A percentile compares a stretch with the other conserved stretches of the same genome.
These are phyloP conservation scores for Mayamaea pseudoterrestris DNA, from an alignment of 108 stramenopile genomes.

Conservation along the genomic window DNA sequence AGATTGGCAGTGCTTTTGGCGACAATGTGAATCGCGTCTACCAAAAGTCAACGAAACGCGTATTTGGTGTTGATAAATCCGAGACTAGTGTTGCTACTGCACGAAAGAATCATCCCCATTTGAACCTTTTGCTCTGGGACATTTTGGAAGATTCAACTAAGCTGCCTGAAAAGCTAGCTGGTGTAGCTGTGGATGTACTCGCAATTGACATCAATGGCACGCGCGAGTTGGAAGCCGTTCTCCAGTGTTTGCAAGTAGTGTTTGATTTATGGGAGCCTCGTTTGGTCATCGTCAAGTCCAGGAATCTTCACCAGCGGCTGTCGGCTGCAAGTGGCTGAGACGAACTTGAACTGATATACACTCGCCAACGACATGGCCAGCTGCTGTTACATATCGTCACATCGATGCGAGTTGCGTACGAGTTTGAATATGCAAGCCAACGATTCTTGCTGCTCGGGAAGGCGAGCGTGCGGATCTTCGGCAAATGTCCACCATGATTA, in stretches of 20 bases:
- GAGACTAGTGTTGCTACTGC: slow-evolving; percentile 49
- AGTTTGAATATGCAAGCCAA: too few species aligned
- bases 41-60: slow-evolving; percentile 5
- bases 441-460: too few species aligned
- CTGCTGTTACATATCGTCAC: too few species aligned
- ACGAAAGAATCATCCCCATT: slow-evolving; percentile 40
- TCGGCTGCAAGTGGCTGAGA: too few species aligned
- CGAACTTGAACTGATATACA: too few species aligned
- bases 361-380: too few species aligned
- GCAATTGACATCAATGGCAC: slow-evolving; percentile 82
- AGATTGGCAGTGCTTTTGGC: slow-evolving; percentile 72
- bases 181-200: slow-evolving; percentile 30
- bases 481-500: too few species aligned
- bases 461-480: too few species aligned
- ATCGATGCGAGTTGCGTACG: too few species aligned
- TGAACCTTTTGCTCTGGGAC: slow-evolving; percentile 32
- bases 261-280: slow-evolving; percentile 42
- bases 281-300: slow-evolving; percentile 69
- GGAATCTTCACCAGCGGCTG: slow-evolving; percentile 19
- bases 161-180: background rate
- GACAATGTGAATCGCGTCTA: slow-evolving; percentile 37
- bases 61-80: slow-evolving; percentile 63
- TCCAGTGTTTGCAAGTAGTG: slow-evolving; percentile 42
- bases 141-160: slow-evolving; percentile 5
- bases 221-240: slow-evolving; percentile 58